phyloP scores from a whole-genome alignment of 2,329 filamentous ascomycete genomes.

The Aspergillus eucalypticola region DNA sequence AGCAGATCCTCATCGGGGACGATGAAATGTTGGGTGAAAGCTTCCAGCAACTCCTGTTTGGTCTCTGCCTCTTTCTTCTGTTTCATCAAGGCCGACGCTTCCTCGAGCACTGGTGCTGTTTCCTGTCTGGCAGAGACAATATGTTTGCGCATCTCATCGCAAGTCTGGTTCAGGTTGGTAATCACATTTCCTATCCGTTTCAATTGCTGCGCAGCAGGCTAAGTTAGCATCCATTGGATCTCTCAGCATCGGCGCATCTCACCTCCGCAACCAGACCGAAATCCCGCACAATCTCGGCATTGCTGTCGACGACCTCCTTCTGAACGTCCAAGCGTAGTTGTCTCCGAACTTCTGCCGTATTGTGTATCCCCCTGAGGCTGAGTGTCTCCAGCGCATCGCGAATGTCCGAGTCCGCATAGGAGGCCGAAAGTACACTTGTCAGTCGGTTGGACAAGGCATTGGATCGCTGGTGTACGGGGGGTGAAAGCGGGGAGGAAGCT shows the following conservation, averaged over 20 bases:
- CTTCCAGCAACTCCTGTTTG: constrained; percentile 74
- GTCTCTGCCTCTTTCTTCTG: constrained; percentile 73
- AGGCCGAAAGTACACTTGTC: constrained; percentile 81
- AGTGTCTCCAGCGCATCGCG: constrained; percentile 78
- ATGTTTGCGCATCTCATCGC: constrained; percentile 75
- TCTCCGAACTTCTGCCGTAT: constrained; percentile 75
- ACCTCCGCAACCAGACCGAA: constrained; percentile 90
- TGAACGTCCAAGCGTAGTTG: constrained; percentile 80
- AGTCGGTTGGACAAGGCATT: constrained; percentile 80
- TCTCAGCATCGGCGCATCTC: constrained; percentile 29
- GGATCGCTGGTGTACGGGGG: constrained; percentile 36
- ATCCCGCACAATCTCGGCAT: constrained; percentile 82
- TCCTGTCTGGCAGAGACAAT: constrained; percentile 73
- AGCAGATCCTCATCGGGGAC: constrained; percentile 78
- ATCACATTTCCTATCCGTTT: constrained; percentile 79
- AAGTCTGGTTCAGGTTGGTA: constrained; percentile 74
- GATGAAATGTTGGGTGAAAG: constrained; percentile 80
- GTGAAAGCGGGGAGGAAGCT: constrained; percentile 32
- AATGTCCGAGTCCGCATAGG: constrained; percentile 90
- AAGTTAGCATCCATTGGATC: constrained; percentile 16
- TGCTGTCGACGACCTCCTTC: constrained; percentile 88
- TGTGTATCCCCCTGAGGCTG: constrained; percentile 69
- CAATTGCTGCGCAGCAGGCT: constrained; percentile 65
- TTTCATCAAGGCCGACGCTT: constrained; percentile 71
- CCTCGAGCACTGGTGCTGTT: constrained; percentile 72